phyloP scores from a whole-genome alignment of 2,329 filamentous ascomycete species.

The Fonsecaea pugnacius region DNA sequence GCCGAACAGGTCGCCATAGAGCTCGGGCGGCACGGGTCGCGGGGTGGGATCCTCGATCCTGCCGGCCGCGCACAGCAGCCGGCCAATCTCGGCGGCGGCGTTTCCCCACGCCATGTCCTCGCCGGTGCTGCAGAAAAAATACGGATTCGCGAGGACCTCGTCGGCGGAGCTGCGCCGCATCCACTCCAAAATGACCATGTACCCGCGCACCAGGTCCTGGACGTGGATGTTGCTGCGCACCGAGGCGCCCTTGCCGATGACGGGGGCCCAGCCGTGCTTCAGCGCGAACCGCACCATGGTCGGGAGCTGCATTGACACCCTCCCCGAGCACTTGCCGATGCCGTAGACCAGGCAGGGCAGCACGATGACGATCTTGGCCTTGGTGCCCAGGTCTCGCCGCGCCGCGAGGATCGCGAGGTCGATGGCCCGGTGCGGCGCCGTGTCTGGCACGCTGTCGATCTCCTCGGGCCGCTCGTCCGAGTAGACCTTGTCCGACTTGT shows the following conservation, averaged over 20 bases:
- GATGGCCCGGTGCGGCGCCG: slow-evolving; percentile 51
- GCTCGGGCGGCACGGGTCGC: slow-evolving; percentile 43
- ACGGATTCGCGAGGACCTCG: slow-evolving; percentile 50
- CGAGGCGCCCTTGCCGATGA: slow-evolving; percentile 50
- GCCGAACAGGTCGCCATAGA: slow-evolving; percentile 50
- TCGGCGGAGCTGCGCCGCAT: slow-evolving; percentile 44
- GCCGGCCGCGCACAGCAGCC: slow-evolving; percentile 45
- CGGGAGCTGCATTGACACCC: slow-evolving; percentile 55
- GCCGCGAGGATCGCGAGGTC: slow-evolving; percentile 51
- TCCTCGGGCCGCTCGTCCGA: slow-evolving; percentile 47
- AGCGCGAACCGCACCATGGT: slow-evolving; percentile 54
- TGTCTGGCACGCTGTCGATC: slow-evolving; percentile 49
- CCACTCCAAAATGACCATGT: slow-evolving; percentile 51
- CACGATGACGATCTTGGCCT: slow-evolving; percentile 54
- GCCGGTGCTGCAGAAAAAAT: slow-evolving; percentile 53
- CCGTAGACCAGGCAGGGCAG: slow-evolving; percentile 56
- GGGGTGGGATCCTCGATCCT: slow-evolving; percentile 46
- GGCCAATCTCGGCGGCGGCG: slow-evolving; percentile 46
- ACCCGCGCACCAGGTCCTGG: slow-evolving; percentile 53
- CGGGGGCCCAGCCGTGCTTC: slow-evolving; percentile 53
- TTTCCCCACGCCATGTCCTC: slow-evolving; percentile 52
- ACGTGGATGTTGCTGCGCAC: slow-evolving; percentile 55
- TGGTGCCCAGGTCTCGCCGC: slow-evolving; percentile 43
- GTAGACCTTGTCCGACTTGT: slow-evolving; percentile 48
- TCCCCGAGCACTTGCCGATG: slow-evolving; percentile 43